Evolutionary conservation across 2,329 filamentous ascomycete species (phyloP).

Genomic region (Parascedosporium putredinis): DNA sequence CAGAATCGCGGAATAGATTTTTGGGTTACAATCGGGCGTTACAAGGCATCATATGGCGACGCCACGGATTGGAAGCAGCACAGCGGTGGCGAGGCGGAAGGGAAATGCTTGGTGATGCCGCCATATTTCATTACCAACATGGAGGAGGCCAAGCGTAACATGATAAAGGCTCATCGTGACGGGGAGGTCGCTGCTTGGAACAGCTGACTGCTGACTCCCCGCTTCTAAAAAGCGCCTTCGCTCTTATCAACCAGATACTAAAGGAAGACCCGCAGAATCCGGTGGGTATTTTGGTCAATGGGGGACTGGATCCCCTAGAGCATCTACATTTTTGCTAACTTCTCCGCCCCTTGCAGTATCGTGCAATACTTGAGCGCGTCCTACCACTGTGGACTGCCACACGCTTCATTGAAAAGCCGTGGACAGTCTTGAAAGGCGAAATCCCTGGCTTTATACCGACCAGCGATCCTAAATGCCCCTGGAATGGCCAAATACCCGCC

Average conservation of each 20-base stretch:
- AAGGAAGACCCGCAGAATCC: no score
- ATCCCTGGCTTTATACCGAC: not conserved
- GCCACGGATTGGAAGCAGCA: no score
- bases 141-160: not conserved
- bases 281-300: no score
- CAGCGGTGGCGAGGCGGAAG: no score
- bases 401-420: not conserved
- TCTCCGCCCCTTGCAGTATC: not conserved
- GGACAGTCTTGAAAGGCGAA: not conserved
- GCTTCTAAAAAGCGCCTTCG: no score
- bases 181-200: no score
- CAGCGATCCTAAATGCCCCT: not conserved
- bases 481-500: not conserved
- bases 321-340: no score
- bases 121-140: not conserved
- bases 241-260: no score
- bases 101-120: not conserved
- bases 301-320: no score
- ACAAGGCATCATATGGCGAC: no score
- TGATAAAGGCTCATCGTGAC: not conserved
- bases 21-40: no score
- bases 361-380: not conserved
- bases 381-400: not conserved
- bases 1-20: no score
- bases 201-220: not conserved